phyloP scores from a whole-genome alignment of 805 yeast genomes.

The Kluyveromyces siamensis region DNA sequence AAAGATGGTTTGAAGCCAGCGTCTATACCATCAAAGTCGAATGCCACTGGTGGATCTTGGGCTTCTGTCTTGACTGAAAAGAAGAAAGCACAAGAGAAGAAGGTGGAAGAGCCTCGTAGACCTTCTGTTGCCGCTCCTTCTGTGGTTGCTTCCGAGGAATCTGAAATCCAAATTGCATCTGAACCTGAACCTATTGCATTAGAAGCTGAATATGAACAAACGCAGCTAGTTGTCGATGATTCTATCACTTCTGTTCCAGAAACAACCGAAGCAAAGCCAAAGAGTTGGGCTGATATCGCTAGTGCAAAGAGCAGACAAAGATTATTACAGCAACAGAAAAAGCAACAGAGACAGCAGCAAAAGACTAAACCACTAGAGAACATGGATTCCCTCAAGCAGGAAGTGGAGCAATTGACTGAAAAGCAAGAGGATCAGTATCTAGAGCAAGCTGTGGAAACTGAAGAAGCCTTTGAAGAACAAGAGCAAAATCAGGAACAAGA shows the following conservation, averaged over 20 bases:
- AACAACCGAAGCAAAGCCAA: constrained; percentile 15
- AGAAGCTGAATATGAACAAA: constrained; percentile 1
- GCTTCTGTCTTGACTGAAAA: constrained; percentile 28
- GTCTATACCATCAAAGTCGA: constrained; percentile 18
- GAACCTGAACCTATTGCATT: constrained; percentile 8
- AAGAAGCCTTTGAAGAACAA: constrained; percentile 3
- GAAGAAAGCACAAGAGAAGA: constrained; percentile 10
- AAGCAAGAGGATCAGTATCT: constrained; percentile 25
- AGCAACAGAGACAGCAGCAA: constrained; percentile 27
- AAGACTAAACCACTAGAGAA: constrained; percentile 18
- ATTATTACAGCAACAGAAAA: constrained; percentile 15
- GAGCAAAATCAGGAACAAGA: constrained; percentile 12
- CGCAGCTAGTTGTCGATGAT: constrained; percentile 6
- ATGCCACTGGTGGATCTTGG: constrained; percentile 28
- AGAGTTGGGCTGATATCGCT: constrained; percentile 65
- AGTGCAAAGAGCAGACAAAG: constrained; percentile 30
- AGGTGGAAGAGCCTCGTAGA: constrained; percentile 4
- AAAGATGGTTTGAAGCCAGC: constrained; percentile 19
- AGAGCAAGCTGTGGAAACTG: constrained; percentile 26
- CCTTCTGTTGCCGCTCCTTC: not conserved
- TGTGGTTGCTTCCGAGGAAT: constrained; percentile 8
- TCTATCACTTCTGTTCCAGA: constrained; percentile 12
- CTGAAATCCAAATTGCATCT: constrained; percentile 9
- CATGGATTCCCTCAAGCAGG: constrained; percentile 29
- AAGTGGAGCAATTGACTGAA: constrained; percentile 22